These are phyloP conservation scores for Coemansia sp. DNA, from an alignment of 192 early-diverging fungal genomes.

Conservation along the genomic window DNA sequence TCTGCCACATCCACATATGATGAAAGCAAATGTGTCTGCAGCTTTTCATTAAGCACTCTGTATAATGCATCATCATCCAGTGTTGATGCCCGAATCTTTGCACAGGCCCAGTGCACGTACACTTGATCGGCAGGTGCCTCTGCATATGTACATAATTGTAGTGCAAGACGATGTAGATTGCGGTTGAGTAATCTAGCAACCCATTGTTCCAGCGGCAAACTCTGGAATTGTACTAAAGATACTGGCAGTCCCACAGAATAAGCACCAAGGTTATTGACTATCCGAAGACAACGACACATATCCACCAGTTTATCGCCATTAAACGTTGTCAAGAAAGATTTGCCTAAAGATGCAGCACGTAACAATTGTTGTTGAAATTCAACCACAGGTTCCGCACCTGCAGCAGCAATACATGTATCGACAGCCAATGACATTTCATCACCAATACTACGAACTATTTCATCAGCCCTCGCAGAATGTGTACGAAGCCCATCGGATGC, in stretches of 20 bases:
- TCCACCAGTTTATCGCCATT: conserved; percentile 83
- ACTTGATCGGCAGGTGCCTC: conserved; percentile 76
- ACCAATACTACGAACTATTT: conserved; percentile 87
- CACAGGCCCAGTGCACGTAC: conserved; percentile 94
- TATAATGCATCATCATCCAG: conserved; percentile 88
- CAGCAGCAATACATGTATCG: conserved; percentile 88
- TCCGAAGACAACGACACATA: conserved; percentile 80
- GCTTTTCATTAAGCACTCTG: conserved; percentile 73
- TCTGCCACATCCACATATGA: conserved; percentile 93
- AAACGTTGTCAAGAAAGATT: conserved; percentile 85
- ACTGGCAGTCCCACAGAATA: conserved; percentile 87
- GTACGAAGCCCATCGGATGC: conserved; percentile 65
- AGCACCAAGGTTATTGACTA: conserved; percentile 85
- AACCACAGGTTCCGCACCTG: conserved; percentile 80
- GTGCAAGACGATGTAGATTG: conserved; percentile 81
- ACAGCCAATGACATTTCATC: conserved; percentile 81
- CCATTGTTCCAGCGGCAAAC: conserved; percentile 76
- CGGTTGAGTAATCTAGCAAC: conserved; percentile 81
- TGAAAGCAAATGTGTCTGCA: conserved; percentile 50
- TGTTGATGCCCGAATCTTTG: conserved; percentile 77
- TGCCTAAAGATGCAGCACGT: conserved; percentile 90
- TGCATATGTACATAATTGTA: conserved; percentile 81
- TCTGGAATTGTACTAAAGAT: conserved; percentile 74
- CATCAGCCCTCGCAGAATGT: conserved; percentile 81
- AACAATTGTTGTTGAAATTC: conserved; percentile 74